Percentiles rank a stretch among this genome's conserved stretches.
Conservation (phyloP, 2,329 filamentous ascomycete species). For the Alternaria panax region DNA sequence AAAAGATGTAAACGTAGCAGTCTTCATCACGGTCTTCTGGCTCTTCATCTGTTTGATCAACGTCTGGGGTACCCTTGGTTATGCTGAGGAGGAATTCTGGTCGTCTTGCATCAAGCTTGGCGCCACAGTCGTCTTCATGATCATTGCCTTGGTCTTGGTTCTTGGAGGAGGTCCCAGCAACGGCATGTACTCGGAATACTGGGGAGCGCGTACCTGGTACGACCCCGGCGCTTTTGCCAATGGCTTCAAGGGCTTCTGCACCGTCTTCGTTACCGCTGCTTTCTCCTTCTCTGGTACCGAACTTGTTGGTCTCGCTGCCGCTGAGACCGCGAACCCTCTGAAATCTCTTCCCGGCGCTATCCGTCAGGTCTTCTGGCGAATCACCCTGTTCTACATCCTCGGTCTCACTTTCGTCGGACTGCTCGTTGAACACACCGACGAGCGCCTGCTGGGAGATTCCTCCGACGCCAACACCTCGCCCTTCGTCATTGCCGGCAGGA, state of each 20-base stretch:
- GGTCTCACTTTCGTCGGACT: constrained; percentile 55
- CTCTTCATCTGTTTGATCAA: constrained; percentile 50
- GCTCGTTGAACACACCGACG: constrained; percentile 48
- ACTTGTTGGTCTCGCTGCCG: constrained; percentile 66
- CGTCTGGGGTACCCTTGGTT: constrained; percentile 50
- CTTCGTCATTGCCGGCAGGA: constrained; percentile 70
- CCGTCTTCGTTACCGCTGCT: constrained; percentile 69
- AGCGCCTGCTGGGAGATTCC: constrained; percentile 45
- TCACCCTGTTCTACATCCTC: constrained; percentile 55
- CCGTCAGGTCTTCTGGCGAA: constrained; percentile 58
- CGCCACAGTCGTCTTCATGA: constrained; percentile 51
- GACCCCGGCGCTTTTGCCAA: constrained; percentile 62
- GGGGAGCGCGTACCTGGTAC: constrained; percentile 68
- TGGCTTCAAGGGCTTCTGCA: constrained; percentile 70
- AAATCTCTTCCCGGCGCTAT: constrained; percentile 56
- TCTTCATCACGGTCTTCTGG: constrained; percentile 51
- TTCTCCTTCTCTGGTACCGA: constrained; percentile 70
- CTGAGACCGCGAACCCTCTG: constrained; percentile 64
- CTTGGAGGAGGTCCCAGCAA: constrained; percentile 62
- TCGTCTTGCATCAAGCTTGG: constrained; percentile 46
- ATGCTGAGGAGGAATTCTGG: constrained; percentile 53
- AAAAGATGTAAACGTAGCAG: constrained; percentile 28
- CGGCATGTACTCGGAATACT: constrained; percentile 59
- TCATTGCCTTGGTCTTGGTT: constrained; percentile 62
- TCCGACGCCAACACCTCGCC: constrained; percentile 61